Evolutionary conservation across 2,329 filamentous ascomycete genomes (phyloP).

Genomic region (Sarocladium oryzae): DNA sequence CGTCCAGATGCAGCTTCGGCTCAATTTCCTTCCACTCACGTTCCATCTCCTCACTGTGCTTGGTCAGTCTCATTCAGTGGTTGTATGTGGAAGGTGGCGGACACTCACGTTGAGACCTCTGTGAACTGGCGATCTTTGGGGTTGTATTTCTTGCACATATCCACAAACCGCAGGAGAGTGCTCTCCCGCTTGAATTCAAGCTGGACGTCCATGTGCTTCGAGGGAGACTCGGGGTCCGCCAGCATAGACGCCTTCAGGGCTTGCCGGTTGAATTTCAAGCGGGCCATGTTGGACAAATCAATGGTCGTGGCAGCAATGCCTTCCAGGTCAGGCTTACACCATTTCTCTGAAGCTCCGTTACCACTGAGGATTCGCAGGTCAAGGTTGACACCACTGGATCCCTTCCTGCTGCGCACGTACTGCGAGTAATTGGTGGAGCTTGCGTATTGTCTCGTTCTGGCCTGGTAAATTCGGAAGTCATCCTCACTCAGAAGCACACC

Average conservation of each 20-base stretch:
- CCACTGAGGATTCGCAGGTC: not conserved
- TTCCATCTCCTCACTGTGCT: slow-evolving; percentile 1
- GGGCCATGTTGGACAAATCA: slow-evolving; percentile 36
- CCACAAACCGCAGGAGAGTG: slow-evolving; percentile 46
- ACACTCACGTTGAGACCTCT: slow-evolving; percentile 33
- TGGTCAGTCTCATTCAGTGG: not conserved
- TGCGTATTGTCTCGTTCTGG: slow-evolving; percentile 42
- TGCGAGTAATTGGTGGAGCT: slow-evolving; percentile 43
- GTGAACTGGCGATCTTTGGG: slow-evolving; percentile 22
- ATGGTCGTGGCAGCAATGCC: slow-evolving; percentile 37
- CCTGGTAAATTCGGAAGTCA: slow-evolving; percentile 47
- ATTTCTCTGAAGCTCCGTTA: slow-evolving; percentile 31
- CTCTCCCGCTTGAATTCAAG: slow-evolving; percentile 45
- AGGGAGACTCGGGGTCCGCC: not conserved
- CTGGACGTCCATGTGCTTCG: slow-evolving; percentile 31
- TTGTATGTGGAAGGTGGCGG: not conserved
- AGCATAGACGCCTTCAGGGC: slow-evolving; percentile 17
- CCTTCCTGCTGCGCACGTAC: slow-evolving; percentile 25
- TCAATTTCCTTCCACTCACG: slow-evolving; percentile 5
- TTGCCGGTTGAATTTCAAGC: slow-evolving; percentile 38
- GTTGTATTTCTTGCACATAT: slow-evolving; percentile 38
- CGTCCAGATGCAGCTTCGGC: not conserved
- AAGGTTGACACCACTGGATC: not conserved
- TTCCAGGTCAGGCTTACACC: slow-evolving; percentile 42
- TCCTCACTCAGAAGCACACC: slow-evolving; percentile 35